Conservation (phyloP, 164 flowering plant genomes). For the Magnolia sinica region DNA sequence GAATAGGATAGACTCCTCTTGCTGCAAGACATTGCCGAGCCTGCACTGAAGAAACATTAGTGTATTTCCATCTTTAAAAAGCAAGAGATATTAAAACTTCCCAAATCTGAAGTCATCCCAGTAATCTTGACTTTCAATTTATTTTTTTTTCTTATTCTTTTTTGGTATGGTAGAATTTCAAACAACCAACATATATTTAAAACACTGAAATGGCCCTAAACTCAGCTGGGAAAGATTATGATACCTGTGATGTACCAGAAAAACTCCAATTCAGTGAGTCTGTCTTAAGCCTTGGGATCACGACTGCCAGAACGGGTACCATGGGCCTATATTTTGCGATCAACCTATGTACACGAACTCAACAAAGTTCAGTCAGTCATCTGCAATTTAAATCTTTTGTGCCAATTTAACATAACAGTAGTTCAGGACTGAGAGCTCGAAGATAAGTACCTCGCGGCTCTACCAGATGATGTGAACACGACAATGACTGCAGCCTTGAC, state of each 20-base stretch:
- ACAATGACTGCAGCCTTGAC: conserved; percentile 48
- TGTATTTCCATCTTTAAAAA: neutral
- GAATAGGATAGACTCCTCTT: conserved; percentile 44
- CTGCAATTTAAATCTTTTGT: neutral
- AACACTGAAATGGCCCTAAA: neutral
- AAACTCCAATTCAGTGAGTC: conserved; percentile 37
- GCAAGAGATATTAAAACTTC: conserved; percentile 1
- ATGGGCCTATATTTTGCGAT: conserved; percentile 53
- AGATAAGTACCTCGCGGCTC: conserved; percentile 43
- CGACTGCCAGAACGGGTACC: conserved; percentile 46
- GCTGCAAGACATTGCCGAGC: conserved; percentile 48
- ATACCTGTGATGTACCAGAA: conserved; percentile 43
- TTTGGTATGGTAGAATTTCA: neutral
- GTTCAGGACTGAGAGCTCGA: neutral
- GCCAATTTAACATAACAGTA: neutral
- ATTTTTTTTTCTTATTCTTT: no score
- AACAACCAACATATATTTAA: neutral
- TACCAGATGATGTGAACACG: conserved; percentile 51
- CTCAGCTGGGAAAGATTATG: neutral
- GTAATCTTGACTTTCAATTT: neutral
- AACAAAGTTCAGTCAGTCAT: neutral
- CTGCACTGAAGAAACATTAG: conserved; percentile 23
- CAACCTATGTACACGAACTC: conserved; percentile 24
- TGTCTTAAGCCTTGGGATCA: conserved; percentile 34
- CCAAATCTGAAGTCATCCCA: neutral